Conservation (phyloP, 2,329 filamentous ascomycete species). For the Intubia oerlemansii region DNA sequence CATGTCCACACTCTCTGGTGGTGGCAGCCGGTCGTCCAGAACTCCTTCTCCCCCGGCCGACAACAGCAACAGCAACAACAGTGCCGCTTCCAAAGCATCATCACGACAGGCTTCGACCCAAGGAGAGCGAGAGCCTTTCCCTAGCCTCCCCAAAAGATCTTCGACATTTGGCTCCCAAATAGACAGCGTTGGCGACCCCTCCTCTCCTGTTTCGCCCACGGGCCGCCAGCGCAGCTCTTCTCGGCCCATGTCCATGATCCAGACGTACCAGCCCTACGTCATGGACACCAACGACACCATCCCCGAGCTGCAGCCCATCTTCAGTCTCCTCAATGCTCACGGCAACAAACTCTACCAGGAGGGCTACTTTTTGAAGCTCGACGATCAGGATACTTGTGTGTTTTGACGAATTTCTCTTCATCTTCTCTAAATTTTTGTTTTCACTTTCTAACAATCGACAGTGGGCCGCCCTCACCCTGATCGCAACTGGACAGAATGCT, state of each 20-base stretch:
- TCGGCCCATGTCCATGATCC: conserved; percentile 66
- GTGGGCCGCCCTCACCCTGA: conserved; percentile 74
- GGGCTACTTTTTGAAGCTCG: conserved; percentile 90
- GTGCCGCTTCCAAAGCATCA: no score
- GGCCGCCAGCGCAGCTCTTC: conserved; percentile 24
- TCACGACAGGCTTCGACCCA: no score
- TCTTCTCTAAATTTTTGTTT: neutral
- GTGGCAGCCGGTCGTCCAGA: conserved; percentile 19
- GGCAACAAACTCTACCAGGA: conserved; percentile 94
- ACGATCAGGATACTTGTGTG: conserved; percentile 82
- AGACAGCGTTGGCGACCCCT: no score
- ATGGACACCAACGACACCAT: no score
- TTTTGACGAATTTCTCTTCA: conserved; percentile 9
- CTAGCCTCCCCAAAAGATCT: no score
- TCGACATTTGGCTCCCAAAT: no score
- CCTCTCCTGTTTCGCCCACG: no score
- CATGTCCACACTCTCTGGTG: conserved; percentile 56
- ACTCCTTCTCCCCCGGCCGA: conserved; percentile 1
- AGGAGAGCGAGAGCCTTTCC: no score
- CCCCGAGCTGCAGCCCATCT: conserved; percentile 85
- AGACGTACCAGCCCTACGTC: conserved; percentile 65
- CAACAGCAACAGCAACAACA: neutral
- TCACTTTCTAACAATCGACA: conserved; percentile 19
- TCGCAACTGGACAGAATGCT: conserved; percentile 87
- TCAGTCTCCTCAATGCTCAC: conserved; percentile 84